Conservation (phyloP, 768 basidiomycete species). For the Suillus weaverae region DNA sequence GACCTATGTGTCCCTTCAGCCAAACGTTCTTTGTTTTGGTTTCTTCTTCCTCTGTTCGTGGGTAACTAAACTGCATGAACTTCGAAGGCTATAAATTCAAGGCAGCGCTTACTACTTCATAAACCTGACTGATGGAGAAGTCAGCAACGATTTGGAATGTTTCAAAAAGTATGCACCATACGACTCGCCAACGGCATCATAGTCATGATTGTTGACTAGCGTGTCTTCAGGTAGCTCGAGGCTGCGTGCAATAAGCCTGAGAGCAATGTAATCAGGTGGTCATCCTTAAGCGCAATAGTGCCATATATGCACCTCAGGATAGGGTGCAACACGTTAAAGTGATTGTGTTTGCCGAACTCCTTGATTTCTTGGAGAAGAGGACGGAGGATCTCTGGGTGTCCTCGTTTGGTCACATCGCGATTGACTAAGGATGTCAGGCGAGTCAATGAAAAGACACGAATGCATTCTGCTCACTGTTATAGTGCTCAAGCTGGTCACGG, state of each 20-base stretch:
- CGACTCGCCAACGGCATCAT: constrained; percentile 41
- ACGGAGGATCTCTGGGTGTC: constrained; percentile 49
- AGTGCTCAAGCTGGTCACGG: constrained; percentile 62
- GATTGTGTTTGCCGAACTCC: constrained; percentile 50
- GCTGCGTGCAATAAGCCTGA: constrained; percentile 50
- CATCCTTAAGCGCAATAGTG: neutral
- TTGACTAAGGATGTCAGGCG: constrained; percentile 40
- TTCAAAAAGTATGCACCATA: constrained; percentile 32
- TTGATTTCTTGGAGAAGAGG: constrained; percentile 55
- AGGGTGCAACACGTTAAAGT: constrained; percentile 51
- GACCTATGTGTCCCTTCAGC: constrained; percentile 62
- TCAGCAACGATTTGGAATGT: neutral
- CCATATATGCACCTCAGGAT: constrained; percentile 39
- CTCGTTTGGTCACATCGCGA: constrained; percentile 44
- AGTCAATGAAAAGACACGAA: neutral
- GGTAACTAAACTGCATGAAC: constrained; percentile 39
- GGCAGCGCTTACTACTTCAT: constrained; percentile 60
- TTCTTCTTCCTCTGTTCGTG: constrained; percentile 50
- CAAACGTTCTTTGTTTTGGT: constrained; percentile 52
- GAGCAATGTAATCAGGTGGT: neutral
- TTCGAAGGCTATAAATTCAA: neutral
- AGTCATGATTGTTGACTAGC: constrained; percentile 48
- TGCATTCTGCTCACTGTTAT: constrained; percentile 47
- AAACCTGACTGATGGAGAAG: constrained; percentile 45
- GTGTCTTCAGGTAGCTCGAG: constrained; percentile 56